Evolutionary conservation across 140 eudicot genomes (phyloP), one percentile per base, ranked within the genome.

Genomic region (Ambrosia hybrid): DNA sequence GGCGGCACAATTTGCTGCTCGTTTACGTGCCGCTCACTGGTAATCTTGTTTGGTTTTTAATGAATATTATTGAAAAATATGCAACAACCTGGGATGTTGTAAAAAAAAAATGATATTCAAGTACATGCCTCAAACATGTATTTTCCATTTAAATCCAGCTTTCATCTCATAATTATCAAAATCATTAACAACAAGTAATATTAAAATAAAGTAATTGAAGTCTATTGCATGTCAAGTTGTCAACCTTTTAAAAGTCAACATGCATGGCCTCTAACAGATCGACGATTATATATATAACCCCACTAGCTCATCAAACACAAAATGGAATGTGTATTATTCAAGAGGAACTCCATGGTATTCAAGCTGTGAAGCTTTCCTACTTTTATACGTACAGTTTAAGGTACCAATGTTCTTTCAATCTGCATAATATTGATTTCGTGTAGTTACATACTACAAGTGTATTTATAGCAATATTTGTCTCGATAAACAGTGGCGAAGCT

Each of bases 171-270:
- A 43, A 43, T 67, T 74, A 73, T 51, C 57, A 65, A 78, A 65
- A 10, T 49, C 55, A 9, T 49, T 49, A 49, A 49, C 3, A 49
- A 0, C 9, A 1, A 49, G 34, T 43, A 14, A 57, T 30, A 52
- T 30, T 46, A 46, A 46, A 49, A 68, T 57, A 57, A 43, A 15
- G 57, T 49, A 49, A 49, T 2, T 3, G 16, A 67, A 58, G 33
- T 51, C 66, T 43, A 57, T 66, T 72, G 38, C 41, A 72, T 49
- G 79, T 67, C n/a, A n/a, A n/a, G n/a, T n/a, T n/a, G n/a, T n/a
- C 71, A 79, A 73, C 75, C 45, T 49, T 73, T 36, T 13, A 67
- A 73, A 73, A 58, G 83, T 79, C 83, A 57, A 79, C 78, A 45
- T 21, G 3, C 9, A 49, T 41, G 12, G 9, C 65, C 68, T 73